Percentiles rank a stretch among this genome's conserved stretches.
Evolutionary conservation across 768 basidiomycete species (phyloP).

Genomic region (Clathrus columnatus): DNA sequence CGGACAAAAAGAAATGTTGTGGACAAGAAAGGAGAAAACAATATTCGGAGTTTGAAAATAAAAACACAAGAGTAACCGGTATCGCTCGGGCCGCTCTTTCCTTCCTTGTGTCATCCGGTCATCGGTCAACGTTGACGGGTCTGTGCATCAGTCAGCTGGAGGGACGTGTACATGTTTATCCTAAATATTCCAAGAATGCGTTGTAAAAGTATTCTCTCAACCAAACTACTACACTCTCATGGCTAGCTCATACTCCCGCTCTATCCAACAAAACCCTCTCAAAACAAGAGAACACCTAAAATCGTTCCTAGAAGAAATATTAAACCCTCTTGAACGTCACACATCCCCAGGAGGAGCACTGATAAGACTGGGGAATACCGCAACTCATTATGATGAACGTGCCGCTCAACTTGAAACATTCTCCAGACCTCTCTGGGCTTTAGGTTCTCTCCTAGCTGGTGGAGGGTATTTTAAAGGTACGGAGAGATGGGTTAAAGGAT

Average conservation of each 20-base stretch:
- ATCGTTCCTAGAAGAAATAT: constrained; percentile 44
- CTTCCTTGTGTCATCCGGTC: too few relatives aligned
- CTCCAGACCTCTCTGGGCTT: constrained; percentile 69
- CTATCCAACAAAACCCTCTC: constrained; percentile 42
- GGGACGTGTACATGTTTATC: too few relatives aligned
- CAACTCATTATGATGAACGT: constrained; percentile 63
- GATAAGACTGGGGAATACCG: constrained; percentile 52
- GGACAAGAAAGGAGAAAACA: too few relatives aligned
- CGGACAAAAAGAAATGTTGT: too few relatives aligned
- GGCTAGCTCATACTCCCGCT: constrained; percentile 1
- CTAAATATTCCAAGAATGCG: not conserved
- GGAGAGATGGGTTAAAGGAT: constrained; percentile 56
- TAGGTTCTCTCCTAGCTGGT: constrained; percentile 56
- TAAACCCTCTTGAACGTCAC: constrained; percentile 58
- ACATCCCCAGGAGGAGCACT: constrained; percentile 69
- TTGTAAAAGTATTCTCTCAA: not conserved
- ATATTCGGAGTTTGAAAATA: too few relatives aligned
- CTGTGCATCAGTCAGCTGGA: too few relatives aligned
- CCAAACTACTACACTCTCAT: not conserved
- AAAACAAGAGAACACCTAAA: constrained; percentile 51
- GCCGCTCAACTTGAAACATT: constrained; percentile 73
- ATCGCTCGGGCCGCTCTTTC: too few relatives aligned
- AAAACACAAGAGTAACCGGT: too few relatives aligned
- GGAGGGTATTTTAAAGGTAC: constrained; percentile 52
- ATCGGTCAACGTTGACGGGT: too few relatives aligned